Evolutionary conservation across 2,329 filamentous ascomycete species (phyloP).

Genomic region (Claviceps lovelessii): DNA sequence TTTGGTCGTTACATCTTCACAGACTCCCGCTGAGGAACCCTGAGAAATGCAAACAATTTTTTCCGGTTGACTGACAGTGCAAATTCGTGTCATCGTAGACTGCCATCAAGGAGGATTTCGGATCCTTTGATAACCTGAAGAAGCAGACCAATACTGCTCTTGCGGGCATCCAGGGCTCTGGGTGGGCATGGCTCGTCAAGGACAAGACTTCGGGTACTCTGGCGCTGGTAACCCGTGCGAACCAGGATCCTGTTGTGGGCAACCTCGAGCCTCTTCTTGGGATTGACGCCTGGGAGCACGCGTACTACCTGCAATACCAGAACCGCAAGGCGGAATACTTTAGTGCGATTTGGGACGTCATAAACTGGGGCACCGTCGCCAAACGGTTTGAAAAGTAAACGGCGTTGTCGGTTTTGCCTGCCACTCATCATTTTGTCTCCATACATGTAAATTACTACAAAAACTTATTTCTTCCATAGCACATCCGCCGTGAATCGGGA

Average conservation of each 20-base stretch:
- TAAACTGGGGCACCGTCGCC: conserved; percentile 89
- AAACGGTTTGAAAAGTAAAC: conserved; percentile 50
- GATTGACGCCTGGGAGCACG: conserved; percentile 93
- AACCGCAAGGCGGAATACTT: conserved; percentile 97
- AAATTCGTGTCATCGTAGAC: conserved; percentile 17
- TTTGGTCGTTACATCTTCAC: too few relatives aligned
- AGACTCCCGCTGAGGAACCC: too few relatives aligned
- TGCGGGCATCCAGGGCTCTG: conserved; percentile 68
- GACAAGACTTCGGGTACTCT: conserved; percentile 48
- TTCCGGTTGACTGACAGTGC: not conserved
- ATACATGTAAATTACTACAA: conserved; percentile 1
- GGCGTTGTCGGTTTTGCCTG: not conserved
- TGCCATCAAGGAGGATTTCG: conserved; percentile 53
- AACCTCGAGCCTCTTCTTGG: conserved; percentile 71
- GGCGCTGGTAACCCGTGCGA: conserved; percentile 56
- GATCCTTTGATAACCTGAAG: conserved; percentile 47
- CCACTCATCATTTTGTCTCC: not conserved
- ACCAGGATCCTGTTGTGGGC: conserved; percentile 80
- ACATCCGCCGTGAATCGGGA: not conserved
- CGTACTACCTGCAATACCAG: conserved; percentile 91
- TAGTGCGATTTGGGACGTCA: conserved; percentile 79
- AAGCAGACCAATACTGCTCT: conserved; percentile 55
- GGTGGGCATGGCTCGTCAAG: conserved; percentile 83
- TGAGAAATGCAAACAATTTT: too few relatives aligned
- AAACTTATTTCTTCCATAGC: not conserved